Percentiles rank a stretch among this genome's conserved stretches.
These are phyloP conservation scores for Apiosordaria backusii DNA, from an alignment of 495 filamentous ascomycete genomes.

Conservation along the genomic window DNA sequence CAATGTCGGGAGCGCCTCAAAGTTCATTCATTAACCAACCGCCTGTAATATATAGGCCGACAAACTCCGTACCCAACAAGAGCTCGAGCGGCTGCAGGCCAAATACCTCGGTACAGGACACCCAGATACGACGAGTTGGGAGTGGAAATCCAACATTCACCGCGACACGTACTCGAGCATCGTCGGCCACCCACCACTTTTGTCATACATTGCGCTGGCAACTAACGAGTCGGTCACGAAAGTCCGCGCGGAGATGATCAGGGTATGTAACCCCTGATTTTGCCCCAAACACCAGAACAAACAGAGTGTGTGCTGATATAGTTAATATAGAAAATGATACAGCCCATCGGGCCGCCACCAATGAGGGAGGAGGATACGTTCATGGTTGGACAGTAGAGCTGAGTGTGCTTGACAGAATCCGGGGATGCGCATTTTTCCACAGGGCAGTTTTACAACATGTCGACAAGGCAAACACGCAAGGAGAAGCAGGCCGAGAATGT, in stretches of 20 bases:
- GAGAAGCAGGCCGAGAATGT: neutral
- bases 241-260: conserved; percentile 71
- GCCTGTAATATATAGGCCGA: conserved; percentile 59
- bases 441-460: neutral
- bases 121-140: conserved; percentile 93
- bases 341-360: conserved; percentile 82
- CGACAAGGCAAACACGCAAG: neutral
- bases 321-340: conserved; percentile 70
- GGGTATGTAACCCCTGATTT: conserved; percentile 48
- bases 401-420: neutral
- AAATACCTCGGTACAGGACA: conserved; percentile 97
- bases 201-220: conserved; percentile 86
- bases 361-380: conserved; percentile 26
- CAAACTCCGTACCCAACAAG: conserved; percentile 95
- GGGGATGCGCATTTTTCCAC: neutral
- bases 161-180: conserved; percentile 80
- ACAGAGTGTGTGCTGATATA: conserved; percentile 1
- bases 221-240: conserved; percentile 78
- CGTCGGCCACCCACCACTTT: conserved; percentile 82
- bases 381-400: neutral
- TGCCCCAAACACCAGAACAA: neutral
- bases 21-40: neutral
- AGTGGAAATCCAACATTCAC: conserved; percentile 90
- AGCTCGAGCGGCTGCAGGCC: conserved; percentile 91
- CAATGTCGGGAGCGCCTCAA: neutral